Evolutionary conservation across 1,284 basidiomycete genomes (phyloP).

Genomic region (Pseudozyma hubeiensis): DNA sequence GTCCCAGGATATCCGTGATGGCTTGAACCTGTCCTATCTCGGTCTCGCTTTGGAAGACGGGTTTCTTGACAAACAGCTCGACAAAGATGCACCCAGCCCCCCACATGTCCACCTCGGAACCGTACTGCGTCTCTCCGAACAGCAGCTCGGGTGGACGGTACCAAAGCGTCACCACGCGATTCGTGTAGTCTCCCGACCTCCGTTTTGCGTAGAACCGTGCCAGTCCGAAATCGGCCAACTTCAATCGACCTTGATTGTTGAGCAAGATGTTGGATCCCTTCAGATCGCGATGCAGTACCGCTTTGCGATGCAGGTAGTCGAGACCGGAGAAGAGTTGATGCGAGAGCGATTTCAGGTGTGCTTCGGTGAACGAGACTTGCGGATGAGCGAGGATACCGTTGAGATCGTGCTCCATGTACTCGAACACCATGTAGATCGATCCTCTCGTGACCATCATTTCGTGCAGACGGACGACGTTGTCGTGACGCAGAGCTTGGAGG

Average conservation of each 20-base stretch:
- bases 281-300: constrained; percentile 96
- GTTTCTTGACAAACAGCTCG: constrained; percentile 93
- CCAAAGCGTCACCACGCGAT: constrained; percentile 98
- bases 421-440: constrained; percentile 98
- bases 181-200: constrained; percentile 91
- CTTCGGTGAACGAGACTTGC: constrained; percentile 81
- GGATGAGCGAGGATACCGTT: constrained; percentile 94
- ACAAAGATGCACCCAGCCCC: constrained; percentile 99
- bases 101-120: constrained; percentile 99
- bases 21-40: constrained; percentile 96
- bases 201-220: constrained; percentile 95
- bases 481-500: constrained; percentile 87
- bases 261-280: constrained; percentile 99
- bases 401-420: constrained; percentile 99
- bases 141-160: constrained; percentile 96
- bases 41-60: constrained; percentile 94
- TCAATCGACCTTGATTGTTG: constrained; percentile 90
- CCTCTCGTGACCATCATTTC: constrained; percentile 95
- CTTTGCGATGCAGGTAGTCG: constrained; percentile 91
- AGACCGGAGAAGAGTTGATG: constrained; percentile 93
- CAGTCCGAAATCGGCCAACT: constrained; percentile 97
- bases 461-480: constrained; percentile 86
- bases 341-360: constrained; percentile 93
- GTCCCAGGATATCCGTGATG: constrained; percentile 90
- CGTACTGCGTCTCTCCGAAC: constrained; percentile 95